Base-by-base conservation (phyloP, 352 stramenopile genomes). In the Phytophthora macrochlamydospora region DNA sequence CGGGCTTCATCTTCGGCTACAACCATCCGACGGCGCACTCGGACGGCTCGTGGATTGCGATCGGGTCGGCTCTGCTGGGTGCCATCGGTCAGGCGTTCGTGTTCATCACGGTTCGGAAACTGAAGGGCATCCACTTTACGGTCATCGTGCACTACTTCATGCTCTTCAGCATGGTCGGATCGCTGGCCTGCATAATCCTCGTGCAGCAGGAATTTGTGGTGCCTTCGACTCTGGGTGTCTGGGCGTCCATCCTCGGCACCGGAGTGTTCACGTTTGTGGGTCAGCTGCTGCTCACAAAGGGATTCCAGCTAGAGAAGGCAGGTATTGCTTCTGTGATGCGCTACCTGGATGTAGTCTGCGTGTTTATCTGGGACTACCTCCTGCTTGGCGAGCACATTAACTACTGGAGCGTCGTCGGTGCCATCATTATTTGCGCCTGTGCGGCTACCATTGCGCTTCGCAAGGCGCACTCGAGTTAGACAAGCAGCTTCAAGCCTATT, bases 111-210 rank as follows among this genome's bases (percentile, higher is more conserved):
- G 82, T 94, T 51, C 84, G 87, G 9, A 81, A 89, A 63, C 69
- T 93, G 8, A 83, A 82, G 48, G 56, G 67, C 1, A 72, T 93
- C 40, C 56, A 86, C 43, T 73, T 86, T 14, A 73, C 79, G 50
- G 81, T 92, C 30, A 78, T 94, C 30, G 67, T 92, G 28, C 79
- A 94, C 73, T 93, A 94, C 69, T 93, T 93, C 32, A 83, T 94
- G 81, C 65, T 92, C 1, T 86, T 85, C 35, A 90, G 74, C 51
- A 65, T 77, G 28, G 30, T 78, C 13, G 53, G 65, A 28, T 88
- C 87, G 57, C 48, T 79, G 14, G 9, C 83, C 2, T 90, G 85
- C 66, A 82, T 94, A 46, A 55, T 64, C 1, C 8, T 91, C 18
- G 69, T 91, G n/a, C 61, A 90, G 53, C 65, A 80, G 59, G 65